Evolutionary conservation across 352 stramenopile species (phyloP).

Genomic region (Halophytophthora batemanensis): DNA sequence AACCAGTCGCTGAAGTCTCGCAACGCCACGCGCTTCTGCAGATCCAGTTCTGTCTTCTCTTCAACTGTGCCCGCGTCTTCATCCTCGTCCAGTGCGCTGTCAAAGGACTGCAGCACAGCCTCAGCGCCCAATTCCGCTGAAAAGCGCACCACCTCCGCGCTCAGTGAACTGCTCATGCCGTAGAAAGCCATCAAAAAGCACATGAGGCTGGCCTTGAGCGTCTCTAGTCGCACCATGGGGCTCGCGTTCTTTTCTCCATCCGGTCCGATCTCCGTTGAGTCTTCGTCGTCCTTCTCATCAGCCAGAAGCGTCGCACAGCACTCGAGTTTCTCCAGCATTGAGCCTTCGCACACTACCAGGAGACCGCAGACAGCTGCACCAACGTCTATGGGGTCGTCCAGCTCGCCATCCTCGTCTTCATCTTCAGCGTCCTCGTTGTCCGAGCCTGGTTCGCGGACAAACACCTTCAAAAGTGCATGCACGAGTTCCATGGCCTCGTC

Average conservation of each 20-base stretch:
- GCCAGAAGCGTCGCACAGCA: conserved; percentile 40
- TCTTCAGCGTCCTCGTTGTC: conserved; percentile 21
- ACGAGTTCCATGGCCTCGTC: conserved; percentile 67
- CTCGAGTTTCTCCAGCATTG: conserved; percentile 53
- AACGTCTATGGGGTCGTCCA: conserved; percentile 52
- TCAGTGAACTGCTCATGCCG: conserved; percentile 76
- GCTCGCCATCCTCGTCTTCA: conserved; percentile 49
- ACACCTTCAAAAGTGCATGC: conserved; percentile 60
- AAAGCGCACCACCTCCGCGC: conserved; percentile 64
- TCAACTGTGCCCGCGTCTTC: conserved; percentile 23
- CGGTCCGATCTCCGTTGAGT: conserved; percentile 20
- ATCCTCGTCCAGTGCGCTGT: conserved; percentile 21
- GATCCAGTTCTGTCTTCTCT: conserved; percentile 29
- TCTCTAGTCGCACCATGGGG: conserved; percentile 44
- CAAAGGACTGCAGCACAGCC: conserved; percentile 62
- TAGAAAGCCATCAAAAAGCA: conserved; percentile 85
- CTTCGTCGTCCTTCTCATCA: conserved; percentile 24
- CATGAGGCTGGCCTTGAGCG: conserved; percentile 59
- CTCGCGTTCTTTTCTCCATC: conserved; percentile 12
- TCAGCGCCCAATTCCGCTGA: conserved; percentile 68
- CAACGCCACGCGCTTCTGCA: conserved; percentile 45
- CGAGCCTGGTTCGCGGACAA: conserved; percentile 45
- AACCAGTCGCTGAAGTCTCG: conserved; percentile 80
- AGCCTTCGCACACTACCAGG: conserved; percentile 65
- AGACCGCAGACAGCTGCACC: conserved; percentile 54